A percentile compares a stretch with the other conserved stretches of the same genome.
Evolutionary conservation across 192 early-diverging fungal species (phyloP).

Genomic region (Mortierella hygrophila): DNA sequence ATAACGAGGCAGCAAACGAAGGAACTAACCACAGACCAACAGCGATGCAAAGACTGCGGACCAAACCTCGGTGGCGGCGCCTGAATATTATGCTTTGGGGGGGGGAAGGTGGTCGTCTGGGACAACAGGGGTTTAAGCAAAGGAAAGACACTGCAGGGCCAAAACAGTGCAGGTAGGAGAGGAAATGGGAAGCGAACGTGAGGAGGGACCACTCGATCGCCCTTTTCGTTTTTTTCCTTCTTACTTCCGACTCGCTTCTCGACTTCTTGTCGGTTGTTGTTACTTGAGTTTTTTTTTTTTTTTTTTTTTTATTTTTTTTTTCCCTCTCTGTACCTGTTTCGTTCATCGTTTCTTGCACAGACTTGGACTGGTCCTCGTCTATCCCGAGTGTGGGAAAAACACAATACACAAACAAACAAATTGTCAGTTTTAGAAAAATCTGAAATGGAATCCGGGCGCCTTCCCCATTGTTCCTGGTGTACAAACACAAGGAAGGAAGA

Average conservation of each 20-base stretch:
- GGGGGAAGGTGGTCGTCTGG: background rate
- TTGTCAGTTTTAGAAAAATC: no score
- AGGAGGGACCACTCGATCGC: background rate
- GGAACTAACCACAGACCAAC: background rate
- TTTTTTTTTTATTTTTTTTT: constrained; percentile 15
- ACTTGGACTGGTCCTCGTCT: background rate
- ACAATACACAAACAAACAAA: background rate
- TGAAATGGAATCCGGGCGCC: background rate
- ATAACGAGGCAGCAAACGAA: background rate
- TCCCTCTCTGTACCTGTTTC: background rate
- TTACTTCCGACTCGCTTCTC: background rate
- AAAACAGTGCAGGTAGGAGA: no score
- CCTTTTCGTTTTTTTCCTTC: background rate
- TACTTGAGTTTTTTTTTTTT: constrained; percentile 11
- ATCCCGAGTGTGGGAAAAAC: background rate
- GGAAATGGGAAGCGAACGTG: background rate
- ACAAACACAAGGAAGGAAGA: background rate
- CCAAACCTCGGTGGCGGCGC: background rate
- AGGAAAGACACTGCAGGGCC: no score
- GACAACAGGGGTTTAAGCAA: background rate
- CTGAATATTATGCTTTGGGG: background rate
- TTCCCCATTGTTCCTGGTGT: background rate
- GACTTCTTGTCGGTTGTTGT: background rate
- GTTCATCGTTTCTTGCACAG: background rate
- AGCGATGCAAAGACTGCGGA: background rate